These are phyloP conservation scores for Forsythia suspensa DNA, from an alignment of 257 asterid genomes.

Conservation along the genomic window DNA sequence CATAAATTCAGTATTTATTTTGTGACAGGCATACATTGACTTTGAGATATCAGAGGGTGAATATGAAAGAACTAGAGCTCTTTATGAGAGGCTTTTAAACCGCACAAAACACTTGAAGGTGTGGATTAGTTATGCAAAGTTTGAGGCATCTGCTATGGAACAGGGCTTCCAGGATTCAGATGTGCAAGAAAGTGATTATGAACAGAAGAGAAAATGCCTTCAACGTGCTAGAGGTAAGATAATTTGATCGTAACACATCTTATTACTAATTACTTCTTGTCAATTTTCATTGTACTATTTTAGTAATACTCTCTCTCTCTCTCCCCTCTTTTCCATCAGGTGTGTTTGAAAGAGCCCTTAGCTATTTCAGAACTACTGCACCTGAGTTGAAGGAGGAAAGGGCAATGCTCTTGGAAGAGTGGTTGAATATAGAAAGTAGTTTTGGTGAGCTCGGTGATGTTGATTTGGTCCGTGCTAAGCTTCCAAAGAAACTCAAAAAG, in stretches of 20 bases:
- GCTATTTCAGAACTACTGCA: conserved; percentile 67
- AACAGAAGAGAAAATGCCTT: conserved; percentile 54
- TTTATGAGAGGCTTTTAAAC: conserved; percentile 84
- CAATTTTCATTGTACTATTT: not conserved
- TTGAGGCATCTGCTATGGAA: conserved; percentile 75
- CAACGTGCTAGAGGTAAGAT: conserved; percentile 77
- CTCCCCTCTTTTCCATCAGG: conserved; percentile 35
- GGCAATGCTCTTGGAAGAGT: conserved; percentile 90
- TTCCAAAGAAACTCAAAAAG: conserved; percentile 92
- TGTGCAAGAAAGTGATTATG: conserved; percentile 45
- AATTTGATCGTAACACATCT: not conserved
- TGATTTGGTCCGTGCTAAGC: conserved; percentile 64
- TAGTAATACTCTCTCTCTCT: conserved; percentile 5
- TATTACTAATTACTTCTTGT: not conserved
- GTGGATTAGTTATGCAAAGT: conserved; percentile 97
- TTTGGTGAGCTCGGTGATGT: conserved; percentile 81
- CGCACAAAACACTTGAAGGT: conserved; percentile 96
- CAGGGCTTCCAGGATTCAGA: conserved; percentile 43
- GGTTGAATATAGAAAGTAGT: conserved; percentile 73
- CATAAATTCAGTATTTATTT: conserved; percentile 16
- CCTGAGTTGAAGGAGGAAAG: conserved; percentile 93
- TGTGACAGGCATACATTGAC: conserved; percentile 84
- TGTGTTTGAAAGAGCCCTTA: conserved; percentile 76
- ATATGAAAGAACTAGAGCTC: conserved; percentile 76
- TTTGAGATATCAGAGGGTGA: conserved; percentile 90